phyloP scores from a whole-genome alignment of 805 yeast genomes.

The Saturnispora bothae region DNA sequence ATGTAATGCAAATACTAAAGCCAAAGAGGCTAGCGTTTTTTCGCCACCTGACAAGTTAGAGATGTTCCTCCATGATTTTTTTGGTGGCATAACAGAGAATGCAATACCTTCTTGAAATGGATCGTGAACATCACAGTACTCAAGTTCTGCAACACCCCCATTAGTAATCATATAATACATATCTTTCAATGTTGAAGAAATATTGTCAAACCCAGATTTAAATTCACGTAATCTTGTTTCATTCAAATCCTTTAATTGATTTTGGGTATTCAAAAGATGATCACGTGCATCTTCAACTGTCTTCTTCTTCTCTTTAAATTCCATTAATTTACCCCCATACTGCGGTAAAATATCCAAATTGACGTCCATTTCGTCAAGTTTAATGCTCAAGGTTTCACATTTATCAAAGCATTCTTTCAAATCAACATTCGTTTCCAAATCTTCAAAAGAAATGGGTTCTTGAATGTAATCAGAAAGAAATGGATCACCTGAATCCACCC shows the following conservation, averaged over 20 bases:
- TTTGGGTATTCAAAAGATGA: slow-evolving; percentile 11
- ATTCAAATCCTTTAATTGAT: slow-evolving; percentile 55
- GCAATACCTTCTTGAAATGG: slow-evolving; percentile 97
- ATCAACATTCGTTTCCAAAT: slow-evolving; percentile 35
- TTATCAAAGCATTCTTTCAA: slow-evolving; percentile 38
- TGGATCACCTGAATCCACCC: slow-evolving; percentile 31
- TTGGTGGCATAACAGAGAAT: slow-evolving; percentile 98
- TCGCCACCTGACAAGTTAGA: slow-evolving; percentile 96
- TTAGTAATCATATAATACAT: slow-evolving; percentile 98
- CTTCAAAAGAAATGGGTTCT: slow-evolving; percentile 29
- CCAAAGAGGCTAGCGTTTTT: slow-evolving; percentile 87
- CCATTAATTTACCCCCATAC: slow-evolving; percentile 57
- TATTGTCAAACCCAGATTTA: slow-evolving; percentile 82
- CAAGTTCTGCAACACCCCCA: slow-evolving; percentile 99
- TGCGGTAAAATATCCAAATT: slow-evolving; percentile 71
- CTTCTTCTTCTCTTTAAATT: slow-evolving; percentile 49
- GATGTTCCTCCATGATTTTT: slow-evolving; percentile 94
- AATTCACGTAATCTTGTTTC: slow-evolving; percentile 75
- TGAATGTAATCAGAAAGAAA: slow-evolving; percentile 14
- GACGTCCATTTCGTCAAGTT: slow-evolving; percentile 45
- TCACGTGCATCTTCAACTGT: slow-evolving; percentile 61
- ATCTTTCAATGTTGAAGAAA: slow-evolving; percentile 81
- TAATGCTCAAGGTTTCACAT: slow-evolving; percentile 44
- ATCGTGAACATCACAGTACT: slow-evolving; percentile 87
- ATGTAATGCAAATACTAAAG: slow-evolving; percentile 92